Base-by-base conservation (phyloP, 164 flowering plant genomes). In the Platanus orientalis region DNA sequence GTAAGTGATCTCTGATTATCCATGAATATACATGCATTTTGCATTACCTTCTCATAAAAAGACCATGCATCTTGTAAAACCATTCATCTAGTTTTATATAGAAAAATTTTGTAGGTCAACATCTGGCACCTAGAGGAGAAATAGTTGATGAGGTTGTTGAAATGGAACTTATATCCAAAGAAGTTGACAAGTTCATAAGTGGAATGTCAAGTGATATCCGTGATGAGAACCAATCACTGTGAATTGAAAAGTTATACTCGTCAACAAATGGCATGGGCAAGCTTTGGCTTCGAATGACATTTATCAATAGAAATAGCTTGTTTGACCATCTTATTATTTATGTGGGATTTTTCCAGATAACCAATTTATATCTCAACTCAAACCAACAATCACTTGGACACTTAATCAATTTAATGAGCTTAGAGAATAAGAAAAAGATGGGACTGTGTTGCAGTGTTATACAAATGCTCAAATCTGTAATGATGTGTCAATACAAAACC, bases 211-310 rank as follows among this genome's bases (percentile, higher is more conserved):
- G 21, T 25, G 57, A 58, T 42, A 57, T 45, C 13, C 50, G 67
- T 55, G n/a, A n/a, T n/a, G 79, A 78, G 57, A 78, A 78, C 54
- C 63, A 55, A 56, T 83, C 81, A 28, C 68, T 79, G 26, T 70
- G 76, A 26, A 66, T 51, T 28, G 75, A 76, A 79, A 21, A 79
- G 36, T 32, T 32, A 4, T 4, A 32, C 9, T 4, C 36, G 4
- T 9, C 36, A 26, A 76, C 69, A 54, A 71, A 48, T 2, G 23
- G 6, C 13, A 5, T 10, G 28, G 54, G 54, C 23, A 51, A 51
- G 27, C 54, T 24, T 7, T 51, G 14, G 24, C 28, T 51, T 24
- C n/a, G 1, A 51, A 21, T 23, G 29, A 9, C n/a, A n/a, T n/a
- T n/a, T 4, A 2, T 9, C 24, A 4, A 23, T 3, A 24, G 10